Base-by-base conservation (phyloP, 225 moss, liverwort and hornwort genomes). In the Climacium dendroides region DNA sequence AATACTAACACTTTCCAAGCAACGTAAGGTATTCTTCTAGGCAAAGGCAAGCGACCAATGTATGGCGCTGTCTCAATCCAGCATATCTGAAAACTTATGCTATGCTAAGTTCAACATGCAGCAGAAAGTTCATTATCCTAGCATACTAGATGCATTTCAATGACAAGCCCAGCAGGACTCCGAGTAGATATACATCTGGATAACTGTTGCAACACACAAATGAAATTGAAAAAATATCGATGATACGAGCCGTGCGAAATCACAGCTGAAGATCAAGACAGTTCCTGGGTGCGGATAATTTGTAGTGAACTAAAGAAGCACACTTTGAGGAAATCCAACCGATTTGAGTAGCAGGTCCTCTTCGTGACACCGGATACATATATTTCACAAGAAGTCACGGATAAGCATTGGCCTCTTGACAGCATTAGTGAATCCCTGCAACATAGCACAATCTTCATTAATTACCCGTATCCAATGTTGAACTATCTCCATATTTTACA, bases 371-470 rank as follows among this genome's bases (percentile, higher is more conserved):
- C 4, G 15, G 48, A 79, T 57, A n/a, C 60, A 34, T 59, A 30
- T 39, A 80, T 39, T 60, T 87, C 41, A 87, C 53, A 88, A 78
- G 74, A 94, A 93, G 84, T 94, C 93, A 35, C 92, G 90, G 79
- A 94, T 82, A 82, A 93, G 93, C 94, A 94, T 94, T 50, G 94
- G 93, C 43, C 91, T 89, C 87, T 93, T 93, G 39, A 94, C 93
- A 77, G 94, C 94, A 85, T 93, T 94, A 48, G 94, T 94, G 47
- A 94, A 92, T 61, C 94, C 94, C 94, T 94, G 91, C 88, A 81
- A 88, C 35, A 88, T 67, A 69, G 45, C 85, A 83, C 39, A 81
- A 80, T 80, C 50, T 60, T 52, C 73, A 41, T 87, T 72, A 83
- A 22, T 67, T 17, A 83, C 19, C 52, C 18, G 47, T 25, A 50